These are phyloP conservation scores for Caryopteris hybrid DNA, from an alignment of 305 asterid genomes.

Conservation along the genomic window DNA sequence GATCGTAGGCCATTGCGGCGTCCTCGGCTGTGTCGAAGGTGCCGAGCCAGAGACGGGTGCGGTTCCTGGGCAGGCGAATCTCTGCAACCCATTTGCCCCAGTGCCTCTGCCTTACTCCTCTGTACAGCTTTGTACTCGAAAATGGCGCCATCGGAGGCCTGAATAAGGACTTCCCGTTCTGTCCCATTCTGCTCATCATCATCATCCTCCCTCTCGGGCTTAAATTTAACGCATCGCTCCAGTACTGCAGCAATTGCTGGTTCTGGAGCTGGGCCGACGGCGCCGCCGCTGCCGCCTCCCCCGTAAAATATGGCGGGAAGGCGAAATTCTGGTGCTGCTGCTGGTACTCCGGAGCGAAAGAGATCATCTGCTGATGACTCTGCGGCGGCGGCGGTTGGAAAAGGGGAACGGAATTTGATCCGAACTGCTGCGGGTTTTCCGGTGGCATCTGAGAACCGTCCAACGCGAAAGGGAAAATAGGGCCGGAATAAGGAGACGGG, in stretches of 20 bases:
- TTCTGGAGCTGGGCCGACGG: constrained; percentile 37
- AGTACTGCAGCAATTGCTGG: constrained; percentile 52
- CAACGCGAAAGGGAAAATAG: constrained; percentile 54
- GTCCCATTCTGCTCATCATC: constrained; percentile 60
- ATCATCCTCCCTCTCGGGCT: constrained; percentile 81
- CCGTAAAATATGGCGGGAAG: constrained; percentile 72
- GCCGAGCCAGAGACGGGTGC: constrained; percentile 97
- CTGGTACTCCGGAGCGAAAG: constrained; percentile 43
- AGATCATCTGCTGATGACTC: constrained; percentile 68
- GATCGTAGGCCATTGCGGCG: constrained; percentile 92
- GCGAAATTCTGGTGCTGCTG: constrained; percentile 20
- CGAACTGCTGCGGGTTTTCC: background rate
- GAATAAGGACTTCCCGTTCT: constrained; percentile 19
- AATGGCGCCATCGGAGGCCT: constrained; percentile 43
- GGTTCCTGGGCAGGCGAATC: constrained; percentile 82
- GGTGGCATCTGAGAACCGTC: constrained; percentile 31
- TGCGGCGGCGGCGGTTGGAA: constrained; percentile 24
- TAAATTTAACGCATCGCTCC: constrained; percentile 66
- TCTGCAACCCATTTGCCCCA: constrained; percentile 99
- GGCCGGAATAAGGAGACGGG: constrained; percentile 35
- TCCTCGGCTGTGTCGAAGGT: constrained; percentile 91
- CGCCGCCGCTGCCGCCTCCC: constrained; percentile 31
- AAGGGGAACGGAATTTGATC: constrained; percentile 27
- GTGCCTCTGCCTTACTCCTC: constrained; percentile 95
- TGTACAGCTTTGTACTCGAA: constrained; percentile 57